Evolutionary conservation across 2,329 filamentous ascomycete genomes (phyloP).

Genomic region (Paecilomyces formosus): DNA sequence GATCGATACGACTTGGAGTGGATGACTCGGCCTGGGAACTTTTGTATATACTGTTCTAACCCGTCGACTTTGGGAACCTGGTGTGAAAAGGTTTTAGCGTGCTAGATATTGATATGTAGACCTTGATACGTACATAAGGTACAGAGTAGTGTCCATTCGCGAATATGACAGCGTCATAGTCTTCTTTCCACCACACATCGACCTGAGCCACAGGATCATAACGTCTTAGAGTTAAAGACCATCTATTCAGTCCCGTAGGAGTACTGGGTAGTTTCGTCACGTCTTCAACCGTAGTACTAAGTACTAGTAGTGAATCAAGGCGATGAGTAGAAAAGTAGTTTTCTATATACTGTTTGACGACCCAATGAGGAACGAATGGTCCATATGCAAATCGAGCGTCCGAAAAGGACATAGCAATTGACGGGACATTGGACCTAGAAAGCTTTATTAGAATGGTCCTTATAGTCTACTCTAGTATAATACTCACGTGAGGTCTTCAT

Average conservation of each 20-base stretch:
- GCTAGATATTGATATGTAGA: not conserved
- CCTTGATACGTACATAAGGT: constrained; percentile 38
- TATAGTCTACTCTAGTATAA: not conserved
- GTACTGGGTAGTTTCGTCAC: constrained; percentile 36
- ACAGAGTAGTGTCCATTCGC: constrained; percentile 52
- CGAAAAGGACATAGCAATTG: constrained; percentile 40
- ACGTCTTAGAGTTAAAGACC: constrained; percentile 44
- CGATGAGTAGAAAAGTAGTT: constrained; percentile 48
- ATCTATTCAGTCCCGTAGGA: constrained; percentile 44
- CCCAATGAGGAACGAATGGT: constrained; percentile 48
- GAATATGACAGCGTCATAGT: constrained; percentile 52
- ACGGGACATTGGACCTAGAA: constrained; percentile 29
- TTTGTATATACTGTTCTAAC: constrained; percentile 31
- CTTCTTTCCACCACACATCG: constrained; percentile 53
- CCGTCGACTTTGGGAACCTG: constrained; percentile 43
- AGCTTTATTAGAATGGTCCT: not conserved
- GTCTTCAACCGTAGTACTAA: constrained; percentile 50
- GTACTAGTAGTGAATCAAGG: constrained; percentile 38
- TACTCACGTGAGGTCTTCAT: constrained; percentile 24
- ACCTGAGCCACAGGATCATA: constrained; percentile 18
- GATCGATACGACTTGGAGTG: constrained; percentile 44
- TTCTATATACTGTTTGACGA: constrained; percentile 50
- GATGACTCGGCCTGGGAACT: constrained; percentile 33
- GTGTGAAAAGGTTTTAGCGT: not conserved
- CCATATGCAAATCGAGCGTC: constrained; percentile 48